Conservation (phyloP, 805 yeast genomes). For the Saccharomycopsis olivae region DNA sequence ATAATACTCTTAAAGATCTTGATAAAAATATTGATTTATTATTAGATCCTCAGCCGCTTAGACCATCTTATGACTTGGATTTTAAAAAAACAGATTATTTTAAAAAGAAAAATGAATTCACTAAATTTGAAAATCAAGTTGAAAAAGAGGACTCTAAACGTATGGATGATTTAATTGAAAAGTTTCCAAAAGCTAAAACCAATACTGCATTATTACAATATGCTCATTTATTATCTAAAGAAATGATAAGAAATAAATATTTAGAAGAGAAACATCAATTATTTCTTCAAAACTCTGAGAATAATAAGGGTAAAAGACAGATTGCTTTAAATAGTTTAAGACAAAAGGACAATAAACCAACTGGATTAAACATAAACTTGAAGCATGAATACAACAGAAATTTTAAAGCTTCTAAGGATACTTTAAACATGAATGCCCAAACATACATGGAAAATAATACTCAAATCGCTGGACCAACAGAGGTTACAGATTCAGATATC, state of each 20-base stretch:
- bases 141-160: slow-evolving; percentile 10
- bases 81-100: slow-evolving; percentile 17
- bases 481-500: not conserved
- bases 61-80: slow-evolving; percentile 3
- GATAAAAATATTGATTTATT: slow-evolving; percentile 9
- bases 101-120: slow-evolving; percentile 3
- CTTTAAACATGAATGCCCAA: slow-evolving; percentile 3
- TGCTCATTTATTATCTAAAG: slow-evolving; percentile 15
- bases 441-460: slow-evolving; percentile 8
- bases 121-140: slow-evolving; percentile 5
- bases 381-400: slow-evolving; percentile 5
- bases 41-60: slow-evolving; percentile 10
- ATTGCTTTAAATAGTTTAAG: not conserved
- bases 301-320: not conserved
- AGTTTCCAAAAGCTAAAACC: slow-evolving; percentile 17
- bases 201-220: slow-evolving; percentile 17
- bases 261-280: slow-evolving; percentile 13
- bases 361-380: slow-evolving; percentile 8
- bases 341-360: not conserved
- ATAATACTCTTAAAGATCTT: slow-evolving; percentile 2
- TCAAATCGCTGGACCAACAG: slow-evolving; percentile 1
- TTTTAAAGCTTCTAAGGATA: not conserved
- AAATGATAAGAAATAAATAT: slow-evolving; percentile 13
- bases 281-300: slow-evolving; percentile 8
- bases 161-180: slow-evolving; percentile 11